Evolutionary conservation across 2,329 filamentous ascomycete genomes (phyloP).

Genomic region (Coleophoma crateriformis): DNA sequence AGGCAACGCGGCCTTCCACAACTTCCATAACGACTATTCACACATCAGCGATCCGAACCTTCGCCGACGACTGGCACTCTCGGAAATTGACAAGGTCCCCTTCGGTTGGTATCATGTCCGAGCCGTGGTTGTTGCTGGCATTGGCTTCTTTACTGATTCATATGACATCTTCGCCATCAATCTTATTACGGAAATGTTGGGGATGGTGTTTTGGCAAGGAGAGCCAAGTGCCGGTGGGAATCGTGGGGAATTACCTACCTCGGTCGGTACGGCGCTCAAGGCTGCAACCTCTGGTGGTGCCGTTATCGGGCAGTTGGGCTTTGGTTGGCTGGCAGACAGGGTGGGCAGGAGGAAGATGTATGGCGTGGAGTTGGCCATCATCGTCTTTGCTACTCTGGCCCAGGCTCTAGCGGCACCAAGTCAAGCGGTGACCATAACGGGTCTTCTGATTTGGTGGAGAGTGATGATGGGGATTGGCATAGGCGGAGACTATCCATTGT

Average conservation of each 20-base stretch:
- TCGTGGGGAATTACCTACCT: constrained; percentile 52
- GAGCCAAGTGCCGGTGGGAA: constrained; percentile 36
- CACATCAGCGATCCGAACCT: constrained; percentile 70
- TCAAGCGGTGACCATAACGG: constrained; percentile 51
- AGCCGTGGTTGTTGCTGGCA: constrained; percentile 69
- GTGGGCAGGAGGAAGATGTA: constrained; percentile 80
- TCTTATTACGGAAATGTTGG: constrained; percentile 64
- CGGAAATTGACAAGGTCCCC: constrained; percentile 73
- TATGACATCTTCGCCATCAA: constrained; percentile 82
- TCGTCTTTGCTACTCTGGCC: constrained; percentile 64
- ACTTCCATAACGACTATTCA: constrained; percentile 50
- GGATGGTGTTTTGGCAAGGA: constrained; percentile 69
- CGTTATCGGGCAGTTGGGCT: constrained; percentile 70
- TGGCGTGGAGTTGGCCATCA: constrained; percentile 68
- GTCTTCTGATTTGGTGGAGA: constrained; percentile 68
- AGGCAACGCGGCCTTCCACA: constrained; percentile 66
- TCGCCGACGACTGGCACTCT: constrained; percentile 67
- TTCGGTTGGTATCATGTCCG: constrained; percentile 74
- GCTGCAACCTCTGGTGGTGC: constrained; percentile 77
- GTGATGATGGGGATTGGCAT: constrained; percentile 74
- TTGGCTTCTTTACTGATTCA: constrained; percentile 79
- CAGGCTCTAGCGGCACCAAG: constrained; percentile 60
- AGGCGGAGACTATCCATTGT: constrained; percentile 78
- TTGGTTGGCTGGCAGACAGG: constrained; percentile 72
- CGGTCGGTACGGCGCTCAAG: constrained; percentile 70